Evolutionary conservation across 2,329 filamentous ascomycete species (phyloP).

Genomic region (Sporothrix curviconia): DNA sequence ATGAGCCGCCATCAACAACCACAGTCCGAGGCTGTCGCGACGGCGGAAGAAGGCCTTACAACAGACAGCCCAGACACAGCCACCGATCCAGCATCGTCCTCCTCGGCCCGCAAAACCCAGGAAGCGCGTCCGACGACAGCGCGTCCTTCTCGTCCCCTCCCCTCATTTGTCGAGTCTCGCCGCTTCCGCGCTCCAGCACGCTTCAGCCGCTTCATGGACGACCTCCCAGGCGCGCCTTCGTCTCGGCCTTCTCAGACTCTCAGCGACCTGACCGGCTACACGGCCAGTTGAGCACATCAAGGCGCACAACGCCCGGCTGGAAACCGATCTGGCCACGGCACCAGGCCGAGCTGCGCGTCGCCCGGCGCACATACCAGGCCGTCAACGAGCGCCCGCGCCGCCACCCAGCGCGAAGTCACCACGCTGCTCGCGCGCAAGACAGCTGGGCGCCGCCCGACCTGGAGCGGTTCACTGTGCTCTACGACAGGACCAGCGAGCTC

Average conservation of each 20-base stretch:
- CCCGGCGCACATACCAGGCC: constrained; percentile 72
- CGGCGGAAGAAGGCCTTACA: too few relatives aligned
- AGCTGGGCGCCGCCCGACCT: constrained; percentile 82
- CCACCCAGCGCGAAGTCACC: constrained; percentile 92
- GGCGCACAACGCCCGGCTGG: constrained; percentile 63
- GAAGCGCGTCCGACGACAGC: not conserved
- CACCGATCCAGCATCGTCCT: too few relatives aligned
- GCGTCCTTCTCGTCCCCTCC: constrained; percentile 30
- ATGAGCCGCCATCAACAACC: too few relatives aligned
- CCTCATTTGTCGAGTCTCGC: constrained; percentile 40
- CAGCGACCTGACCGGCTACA: constrained; percentile 92
- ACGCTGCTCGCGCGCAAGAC: constrained; percentile 90
- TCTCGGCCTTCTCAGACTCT: constrained; percentile 80
- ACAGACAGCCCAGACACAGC: too few relatives aligned
- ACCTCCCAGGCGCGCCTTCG: constrained; percentile 76
- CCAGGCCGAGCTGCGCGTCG: constrained; percentile 61
- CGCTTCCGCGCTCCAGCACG: constrained; percentile 37
- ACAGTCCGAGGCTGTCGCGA: too few relatives aligned
- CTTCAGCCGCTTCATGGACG: constrained; percentile 76
- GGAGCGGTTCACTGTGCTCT: constrained; percentile 88
- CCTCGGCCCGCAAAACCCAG: too few relatives aligned
- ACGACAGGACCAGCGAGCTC: constrained; percentile 87
- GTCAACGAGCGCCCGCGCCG: constrained; percentile 76
- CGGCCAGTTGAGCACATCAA: constrained; percentile 84
- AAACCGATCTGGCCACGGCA: constrained; percentile 50